Evolutionary conservation across 306 rosid species (phyloP).

Genomic region (Neltuma alba): DNA sequence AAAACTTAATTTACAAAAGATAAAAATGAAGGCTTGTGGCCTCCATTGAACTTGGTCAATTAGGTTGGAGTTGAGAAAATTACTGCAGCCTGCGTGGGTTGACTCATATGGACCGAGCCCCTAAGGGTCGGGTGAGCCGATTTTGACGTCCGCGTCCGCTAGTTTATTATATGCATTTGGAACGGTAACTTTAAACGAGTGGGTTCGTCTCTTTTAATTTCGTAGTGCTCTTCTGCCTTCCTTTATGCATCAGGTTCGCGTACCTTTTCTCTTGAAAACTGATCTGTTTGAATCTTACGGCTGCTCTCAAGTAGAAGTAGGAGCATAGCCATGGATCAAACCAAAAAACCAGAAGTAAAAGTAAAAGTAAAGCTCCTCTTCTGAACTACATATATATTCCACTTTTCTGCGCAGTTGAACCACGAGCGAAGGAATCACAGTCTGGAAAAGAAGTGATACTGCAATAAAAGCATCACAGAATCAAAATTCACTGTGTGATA

Average conservation of each 20-base stretch:
- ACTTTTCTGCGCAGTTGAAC: not conserved
- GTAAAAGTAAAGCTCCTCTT: not conserved
- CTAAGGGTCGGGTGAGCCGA: no score
- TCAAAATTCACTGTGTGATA: no score
- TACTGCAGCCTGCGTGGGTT: no score
- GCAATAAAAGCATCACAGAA: not conserved
- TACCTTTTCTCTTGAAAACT: not conserved
- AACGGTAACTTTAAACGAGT: not conserved
- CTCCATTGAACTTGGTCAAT: no score
- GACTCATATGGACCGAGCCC: no score
- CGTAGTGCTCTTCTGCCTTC: not conserved
- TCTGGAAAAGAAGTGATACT: not conserved
- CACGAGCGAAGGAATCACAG: not conserved
- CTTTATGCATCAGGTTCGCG: constrained; percentile 3
- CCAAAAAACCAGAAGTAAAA: not conserved
- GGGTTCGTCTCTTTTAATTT: not conserved
- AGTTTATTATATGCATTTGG: not conserved
- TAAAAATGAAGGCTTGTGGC: no score
- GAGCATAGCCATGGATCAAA: not conserved
- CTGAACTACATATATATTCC: no score
- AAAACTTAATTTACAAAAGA: no score
- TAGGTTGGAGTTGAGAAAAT: no score
- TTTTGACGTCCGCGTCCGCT: no score
- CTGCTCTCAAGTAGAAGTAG: not conserved
- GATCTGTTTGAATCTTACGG: not conserved